A percentile compares a stretch with the other conserved stretches of the same genome.
Evolutionary conservation across 345 rosid species (phyloP).

Genomic region (Bruguiera sexangula): DNA sequence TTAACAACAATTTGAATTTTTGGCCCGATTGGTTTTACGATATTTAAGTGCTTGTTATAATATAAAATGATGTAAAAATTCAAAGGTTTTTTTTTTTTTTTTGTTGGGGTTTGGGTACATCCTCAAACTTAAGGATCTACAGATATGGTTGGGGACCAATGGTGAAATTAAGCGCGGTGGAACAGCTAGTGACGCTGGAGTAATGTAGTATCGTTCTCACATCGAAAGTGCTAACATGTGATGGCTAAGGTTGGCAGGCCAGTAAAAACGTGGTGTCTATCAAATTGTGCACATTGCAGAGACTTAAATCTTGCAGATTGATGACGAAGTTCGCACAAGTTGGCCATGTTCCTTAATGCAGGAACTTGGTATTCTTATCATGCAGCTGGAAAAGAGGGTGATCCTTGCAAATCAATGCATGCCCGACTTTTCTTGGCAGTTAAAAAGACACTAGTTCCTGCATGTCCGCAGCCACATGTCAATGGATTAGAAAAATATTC

Average conservation of each 20-base stretch:
- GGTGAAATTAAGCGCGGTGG: not conserved
- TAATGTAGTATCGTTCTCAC: not conserved
- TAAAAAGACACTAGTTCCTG: not conserved
- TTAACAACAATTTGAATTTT: no score
- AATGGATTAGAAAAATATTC: no score
- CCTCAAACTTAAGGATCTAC: not conserved
- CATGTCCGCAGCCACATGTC: no score
- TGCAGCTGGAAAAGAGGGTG: no score
- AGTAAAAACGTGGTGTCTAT: not conserved
- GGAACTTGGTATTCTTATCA: not conserved
- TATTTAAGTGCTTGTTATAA: no score
- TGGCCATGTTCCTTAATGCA: not conserved
- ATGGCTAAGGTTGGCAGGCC: slow-evolving; percentile 13
- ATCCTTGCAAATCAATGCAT: not conserved
- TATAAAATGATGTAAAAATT: no score
- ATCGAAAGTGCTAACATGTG: slow-evolving; percentile 21
- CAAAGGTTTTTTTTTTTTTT: no score
- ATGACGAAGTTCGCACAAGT: not conserved
- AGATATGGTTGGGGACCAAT: slow-evolving; percentile 1
- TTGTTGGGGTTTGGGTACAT: no score
- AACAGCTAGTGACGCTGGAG: not conserved
- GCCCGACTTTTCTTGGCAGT: not conserved
- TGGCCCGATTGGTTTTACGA: no score
- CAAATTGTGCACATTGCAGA: not conserved
- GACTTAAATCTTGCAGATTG: not conserved